A percentile compares a stretch with the other conserved stretches of the same genome.
These are phyloP conservation scores for Trebouxia sp. DNA, from an alignment of 139 green algal species.

Conservation along the genomic window DNA sequence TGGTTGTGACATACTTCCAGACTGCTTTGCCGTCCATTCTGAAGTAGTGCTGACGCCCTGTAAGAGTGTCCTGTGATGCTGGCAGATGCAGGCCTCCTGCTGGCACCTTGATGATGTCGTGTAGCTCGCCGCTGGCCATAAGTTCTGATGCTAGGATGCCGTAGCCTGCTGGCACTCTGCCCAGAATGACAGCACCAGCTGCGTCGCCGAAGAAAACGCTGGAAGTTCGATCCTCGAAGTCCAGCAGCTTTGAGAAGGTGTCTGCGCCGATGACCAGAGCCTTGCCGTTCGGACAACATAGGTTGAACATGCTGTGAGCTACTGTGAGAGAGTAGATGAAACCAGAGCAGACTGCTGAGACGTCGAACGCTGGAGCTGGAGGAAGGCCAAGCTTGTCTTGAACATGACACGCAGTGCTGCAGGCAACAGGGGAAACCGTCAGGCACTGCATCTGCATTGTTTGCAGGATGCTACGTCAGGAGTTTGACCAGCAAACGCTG, in stretches of 20 bases:
- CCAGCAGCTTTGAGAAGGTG: background rate
- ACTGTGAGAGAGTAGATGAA: background rate
- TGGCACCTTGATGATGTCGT: background rate
- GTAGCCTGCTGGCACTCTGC: background rate
- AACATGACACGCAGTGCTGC: background rate
- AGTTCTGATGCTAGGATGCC: background rate
- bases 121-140: background rate
- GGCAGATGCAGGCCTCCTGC: background rate
- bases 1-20: slow-evolving; percentile 4
- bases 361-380: background rate
- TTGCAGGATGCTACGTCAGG: too few relatives aligned
- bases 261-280: background rate
- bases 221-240: background rate
- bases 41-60: background rate
- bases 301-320: background rate
- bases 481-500: too few relatives aligned
- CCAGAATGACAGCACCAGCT: background rate
- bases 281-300: background rate
- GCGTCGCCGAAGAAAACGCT: background rate
- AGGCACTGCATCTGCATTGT: too few relatives aligned
- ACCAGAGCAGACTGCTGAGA: background rate
- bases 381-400: background rate
- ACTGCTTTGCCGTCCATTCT: background rate
- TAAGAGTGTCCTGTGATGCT: background rate
- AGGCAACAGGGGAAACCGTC: too few relatives aligned